Conservation (phyloP, 2,329 filamentous ascomycete species). For the Cryphonectria naterciae region DNA sequence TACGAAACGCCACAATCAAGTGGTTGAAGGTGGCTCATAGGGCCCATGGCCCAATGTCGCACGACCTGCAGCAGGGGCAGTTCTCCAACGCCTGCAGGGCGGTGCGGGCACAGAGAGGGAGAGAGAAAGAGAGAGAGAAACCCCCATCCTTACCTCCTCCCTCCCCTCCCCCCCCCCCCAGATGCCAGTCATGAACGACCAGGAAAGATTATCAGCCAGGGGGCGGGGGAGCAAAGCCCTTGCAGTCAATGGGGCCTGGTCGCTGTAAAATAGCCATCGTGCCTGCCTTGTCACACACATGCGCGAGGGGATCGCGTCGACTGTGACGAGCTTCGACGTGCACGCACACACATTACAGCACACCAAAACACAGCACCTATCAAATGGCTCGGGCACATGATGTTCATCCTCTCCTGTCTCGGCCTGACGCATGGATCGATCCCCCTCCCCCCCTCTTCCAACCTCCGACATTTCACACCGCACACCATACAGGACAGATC, state of each 20-base stretch:
- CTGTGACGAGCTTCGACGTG: not conserved
- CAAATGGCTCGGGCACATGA: not conserved
- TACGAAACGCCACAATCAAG: constrained; percentile 5
- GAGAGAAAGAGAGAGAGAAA: too few species aligned
- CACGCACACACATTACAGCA: not conserved
- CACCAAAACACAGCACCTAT: not conserved
- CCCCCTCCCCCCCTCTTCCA: not conserved
- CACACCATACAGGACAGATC: not conserved
- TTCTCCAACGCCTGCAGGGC: constrained; percentile 7
- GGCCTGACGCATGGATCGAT: not conserved
- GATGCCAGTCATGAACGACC: not conserved
- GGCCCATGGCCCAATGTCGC: constrained; percentile 2
- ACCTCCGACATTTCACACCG: not conserved
- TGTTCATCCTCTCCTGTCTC: not conserved
- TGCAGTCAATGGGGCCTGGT: not conserved
- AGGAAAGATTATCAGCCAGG: constrained; percentile 3
- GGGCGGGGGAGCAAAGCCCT: not conserved
- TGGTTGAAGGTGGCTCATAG: constrained; percentile 11
- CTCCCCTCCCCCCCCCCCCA: too few species aligned
- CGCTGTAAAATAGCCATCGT: not conserved
- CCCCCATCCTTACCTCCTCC: too few species aligned
- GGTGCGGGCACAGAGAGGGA: not conserved
- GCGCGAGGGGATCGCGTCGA: not conserved
- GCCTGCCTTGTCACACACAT: not conserved
- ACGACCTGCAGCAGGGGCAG: not conserved